Base-by-base conservation (phyloP, 2,329 filamentous ascomycete genomes). In the Proliferodiscus dingleyae region DNA sequence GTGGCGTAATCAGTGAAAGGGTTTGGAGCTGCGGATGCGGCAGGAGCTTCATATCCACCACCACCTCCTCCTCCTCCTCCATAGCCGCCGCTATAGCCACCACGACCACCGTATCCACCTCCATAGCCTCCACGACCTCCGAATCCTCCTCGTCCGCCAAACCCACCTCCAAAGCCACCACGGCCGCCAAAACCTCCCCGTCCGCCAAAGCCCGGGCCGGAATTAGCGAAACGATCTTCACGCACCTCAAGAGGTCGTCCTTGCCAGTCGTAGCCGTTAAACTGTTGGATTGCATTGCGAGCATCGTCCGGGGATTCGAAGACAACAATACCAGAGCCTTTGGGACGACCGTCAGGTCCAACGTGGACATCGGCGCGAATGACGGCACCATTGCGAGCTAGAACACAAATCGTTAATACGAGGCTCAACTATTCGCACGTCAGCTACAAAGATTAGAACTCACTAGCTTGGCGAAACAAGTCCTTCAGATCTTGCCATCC, bases 401-500 rank as follows among this genome's bases (percentile, higher is more conserved):
- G 22, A 52, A 50, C 21, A 47, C 21, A 42, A 50, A 46, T 16
- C 43, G 52, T 56, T 40, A 59, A 60, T 55, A 51, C 48, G 40
- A 50, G n/a, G 33, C 40, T 30, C 39, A 43, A 46, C 48, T 54
- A 47, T 49, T 26, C 51, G 11, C 39, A 47, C 41, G 54, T 60
- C 55, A 61, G 61, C 51, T 45, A 48, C 46, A 49, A 42, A 45
- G 56, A 48, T 45, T 26, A 50, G 51, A 41, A 76, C 89, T 78
- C 77, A 95, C 90, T 88, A 71, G 93, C 90, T 78, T 96, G 90
- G 64, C 93, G 87, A 78, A 98, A 98, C 57, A 98, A 78, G 69
- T 98, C 93, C 73, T 98, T 98, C 59, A 98, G 74, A 69, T 98
- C 93, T 72, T 98, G 93, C 93, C 93, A 98, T 66, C 93, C 93